A percentile compares a stretch with the other conserved stretches of the same genome.
Conservation (phyloP, 306 rosid species). For the Dalbergia oliveri region DNA sequence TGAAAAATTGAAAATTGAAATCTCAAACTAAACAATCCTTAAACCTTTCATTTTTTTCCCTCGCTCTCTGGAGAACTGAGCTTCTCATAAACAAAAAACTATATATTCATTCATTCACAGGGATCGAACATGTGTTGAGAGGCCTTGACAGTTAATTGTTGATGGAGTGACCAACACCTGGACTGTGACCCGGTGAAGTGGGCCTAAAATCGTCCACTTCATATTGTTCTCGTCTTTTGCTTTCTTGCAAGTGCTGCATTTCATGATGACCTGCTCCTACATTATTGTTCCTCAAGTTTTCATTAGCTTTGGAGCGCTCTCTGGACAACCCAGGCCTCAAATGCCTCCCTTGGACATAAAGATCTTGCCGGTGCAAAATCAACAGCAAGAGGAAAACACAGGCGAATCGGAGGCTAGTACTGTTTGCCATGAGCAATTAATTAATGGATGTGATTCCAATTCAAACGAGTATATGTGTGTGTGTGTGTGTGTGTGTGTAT, state of each 20-base stretch:
- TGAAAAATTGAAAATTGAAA: too few relatives aligned
- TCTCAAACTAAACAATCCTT: too few relatives aligned
- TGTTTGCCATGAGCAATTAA: conserved; percentile 46
- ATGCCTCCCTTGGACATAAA: conserved; percentile 59
- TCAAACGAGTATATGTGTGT: neutral
- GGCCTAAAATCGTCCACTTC: conserved; percentile 51
- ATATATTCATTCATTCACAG: too few relatives aligned
- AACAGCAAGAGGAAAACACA: conserved; percentile 52
- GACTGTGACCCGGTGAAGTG: conserved; percentile 53
- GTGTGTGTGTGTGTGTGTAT: neutral
- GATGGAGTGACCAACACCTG: conserved; percentile 60
- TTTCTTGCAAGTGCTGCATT: neutral
- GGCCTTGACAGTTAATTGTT: conserved; percentile 24
- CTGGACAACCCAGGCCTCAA: conserved; percentile 37
- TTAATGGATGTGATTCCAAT: neutral
- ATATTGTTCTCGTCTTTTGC: conserved; percentile 1
- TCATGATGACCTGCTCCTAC: neutral
- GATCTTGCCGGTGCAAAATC: conserved; percentile 50
- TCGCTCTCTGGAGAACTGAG: too few relatives aligned
- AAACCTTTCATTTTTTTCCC: too few relatives aligned
- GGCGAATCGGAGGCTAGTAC: conserved; percentile 3
- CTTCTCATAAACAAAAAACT: neutral
- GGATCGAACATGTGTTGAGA: neutral
- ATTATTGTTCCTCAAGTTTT: neutral
- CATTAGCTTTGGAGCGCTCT: conserved; percentile 13